Percentiles rank a stretch among this genome's conserved stretches.
Evolutionary conservation across 352 stramenopile species (phyloP).

Genomic region (Phytophthora sp.): DNA sequence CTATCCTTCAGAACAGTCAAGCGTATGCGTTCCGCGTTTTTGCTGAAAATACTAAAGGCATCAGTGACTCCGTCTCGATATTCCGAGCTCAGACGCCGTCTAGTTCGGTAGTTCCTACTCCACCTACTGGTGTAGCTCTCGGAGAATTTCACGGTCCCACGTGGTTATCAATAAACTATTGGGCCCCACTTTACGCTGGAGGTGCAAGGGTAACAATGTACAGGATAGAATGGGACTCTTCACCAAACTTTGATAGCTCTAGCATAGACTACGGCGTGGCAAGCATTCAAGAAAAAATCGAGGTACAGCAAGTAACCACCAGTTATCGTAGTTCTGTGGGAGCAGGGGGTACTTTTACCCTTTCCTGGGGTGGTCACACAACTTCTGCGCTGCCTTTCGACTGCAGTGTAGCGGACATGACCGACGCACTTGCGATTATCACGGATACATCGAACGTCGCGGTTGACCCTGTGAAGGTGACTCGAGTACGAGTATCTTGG

Average conservation of each 20-base stretch:
- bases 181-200: constrained; percentile 85
- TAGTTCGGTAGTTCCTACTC: constrained; percentile 69
- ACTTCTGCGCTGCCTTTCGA: constrained; percentile 75
- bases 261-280: constrained; percentile 84
- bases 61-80: constrained; percentile 44
- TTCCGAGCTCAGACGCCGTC: constrained; percentile 49
- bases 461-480: constrained; percentile 81
- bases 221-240: constrained; percentile 92
- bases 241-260: constrained; percentile 77
- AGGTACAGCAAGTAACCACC: constrained; percentile 91
- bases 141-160: constrained; percentile 80
- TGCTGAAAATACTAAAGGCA: constrained; percentile 61
- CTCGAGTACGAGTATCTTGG: constrained; percentile 61
- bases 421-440: constrained; percentile 77
- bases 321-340: constrained; percentile 69
- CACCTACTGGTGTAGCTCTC: constrained; percentile 77
- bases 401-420: constrained; percentile 71
- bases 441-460: constrained; percentile 79
- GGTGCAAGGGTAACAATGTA: constrained; percentile 92
- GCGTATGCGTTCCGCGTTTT: constrained; percentile 64
- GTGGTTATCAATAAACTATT: constrained; percentile 86
- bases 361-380: constrained; percentile 89
- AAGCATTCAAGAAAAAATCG: constrained; percentile 87
- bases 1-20: constrained; percentile 62
- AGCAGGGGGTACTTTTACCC: constrained; percentile 89